These are phyloP conservation scores for Geotrichum restrictum DNA, from an alignment of 1,139 yeast genomes.

Conservation along the genomic window DNA sequence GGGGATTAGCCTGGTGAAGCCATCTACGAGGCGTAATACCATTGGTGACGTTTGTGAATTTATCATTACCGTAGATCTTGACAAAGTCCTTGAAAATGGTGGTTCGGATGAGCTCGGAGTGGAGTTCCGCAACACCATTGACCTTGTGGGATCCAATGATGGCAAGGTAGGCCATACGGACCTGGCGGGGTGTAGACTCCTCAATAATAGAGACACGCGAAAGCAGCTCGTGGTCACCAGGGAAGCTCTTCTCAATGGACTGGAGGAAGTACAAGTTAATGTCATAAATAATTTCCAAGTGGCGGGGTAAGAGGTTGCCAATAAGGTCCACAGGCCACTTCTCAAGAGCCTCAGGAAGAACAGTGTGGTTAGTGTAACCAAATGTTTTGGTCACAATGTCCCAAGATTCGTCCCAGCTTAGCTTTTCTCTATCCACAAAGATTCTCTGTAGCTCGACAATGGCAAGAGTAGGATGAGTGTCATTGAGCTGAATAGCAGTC, in stretches of 20 bases:
- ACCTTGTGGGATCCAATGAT: constrained; percentile 90
- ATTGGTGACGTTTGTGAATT: constrained; percentile 88
- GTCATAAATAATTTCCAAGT: constrained; percentile 84
- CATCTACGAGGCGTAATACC: constrained; percentile 97
- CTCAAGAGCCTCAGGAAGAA: constrained; percentile 90
- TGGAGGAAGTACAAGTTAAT: constrained; percentile 78
- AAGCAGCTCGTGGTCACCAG: constrained; percentile 59
- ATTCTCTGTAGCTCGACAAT: constrained; percentile 86
- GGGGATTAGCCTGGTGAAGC: constrained; percentile 91
- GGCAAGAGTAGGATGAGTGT: constrained; percentile 92
- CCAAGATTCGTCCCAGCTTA: constrained; percentile 86
- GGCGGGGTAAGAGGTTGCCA: constrained; percentile 80
- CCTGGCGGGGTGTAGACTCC: constrained; percentile 73
- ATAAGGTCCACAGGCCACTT: constrained; percentile 89
- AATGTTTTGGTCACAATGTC: constrained; percentile 71
- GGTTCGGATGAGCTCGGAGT: constrained; percentile 82
- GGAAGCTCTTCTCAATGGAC: constrained; percentile 69
- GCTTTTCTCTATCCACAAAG: constrained; percentile 74
- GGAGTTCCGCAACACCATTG: constrained; percentile 94
- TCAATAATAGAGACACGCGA: constrained; percentile 77
- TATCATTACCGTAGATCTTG: constrained; percentile 69
- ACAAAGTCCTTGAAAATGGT: constrained; percentile 91
- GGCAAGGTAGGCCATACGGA: constrained; percentile 90
- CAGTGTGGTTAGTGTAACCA: constrained; percentile 94
- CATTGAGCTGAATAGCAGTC: constrained; percentile 89